Conservation (phyloP, 2,329 filamentous ascomycete species). For the Fusarium anthophilum region DNA sequence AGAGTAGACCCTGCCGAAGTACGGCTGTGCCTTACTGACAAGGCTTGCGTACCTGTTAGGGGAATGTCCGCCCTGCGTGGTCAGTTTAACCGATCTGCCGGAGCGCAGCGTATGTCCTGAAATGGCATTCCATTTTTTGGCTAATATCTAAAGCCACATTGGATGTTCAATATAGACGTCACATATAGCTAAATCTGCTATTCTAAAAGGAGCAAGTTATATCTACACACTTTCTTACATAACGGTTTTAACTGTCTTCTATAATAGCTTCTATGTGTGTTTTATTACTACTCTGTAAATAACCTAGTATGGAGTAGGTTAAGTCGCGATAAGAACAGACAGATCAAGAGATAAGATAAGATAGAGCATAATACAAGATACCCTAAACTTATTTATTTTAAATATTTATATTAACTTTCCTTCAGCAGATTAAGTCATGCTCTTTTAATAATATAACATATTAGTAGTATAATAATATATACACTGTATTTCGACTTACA, state of each 20-base stretch:
- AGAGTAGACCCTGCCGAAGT: background rate
- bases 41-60: too few relatives aligned
- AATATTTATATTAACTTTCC: background rate
- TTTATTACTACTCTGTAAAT: background rate
- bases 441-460: background rate
- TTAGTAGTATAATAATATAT: accelerated
- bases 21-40: background rate
- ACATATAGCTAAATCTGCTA: background rate
- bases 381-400: background rate
- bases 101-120: background rate
- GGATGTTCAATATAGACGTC: accelerated
- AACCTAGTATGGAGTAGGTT: background rate
- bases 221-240: too few relatives aligned
- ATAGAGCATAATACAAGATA: background rate
- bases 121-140: background rate
- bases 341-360: background rate
- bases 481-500: accelerated
- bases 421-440: accelerated
- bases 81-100: background rate
- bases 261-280: accelerated
- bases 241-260: too few relatives aligned
- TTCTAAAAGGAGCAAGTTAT: background rate
- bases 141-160: background rate
- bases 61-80: background rate
- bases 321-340: background rate